phyloP scores from a whole-genome alignment of 371 early-diverging fungal species.

The Apophysomyces elegans region DNA sequence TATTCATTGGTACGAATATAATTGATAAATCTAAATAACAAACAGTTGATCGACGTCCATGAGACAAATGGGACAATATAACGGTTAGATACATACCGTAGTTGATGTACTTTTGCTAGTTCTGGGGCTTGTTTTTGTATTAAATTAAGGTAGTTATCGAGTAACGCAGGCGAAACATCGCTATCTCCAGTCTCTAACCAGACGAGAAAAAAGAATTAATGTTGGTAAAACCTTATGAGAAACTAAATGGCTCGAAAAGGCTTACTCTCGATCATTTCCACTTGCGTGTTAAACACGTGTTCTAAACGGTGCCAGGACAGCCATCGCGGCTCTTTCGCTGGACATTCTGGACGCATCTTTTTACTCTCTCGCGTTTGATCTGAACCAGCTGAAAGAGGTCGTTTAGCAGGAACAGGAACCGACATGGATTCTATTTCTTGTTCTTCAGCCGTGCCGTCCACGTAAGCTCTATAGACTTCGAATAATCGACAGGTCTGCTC shows the following conservation, averaged over 20 bases:
- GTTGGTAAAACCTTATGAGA: too few species aligned
- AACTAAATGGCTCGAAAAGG: not conserved
- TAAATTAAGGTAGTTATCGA: constrained; percentile 33
- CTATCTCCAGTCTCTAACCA: constrained; percentile 30
- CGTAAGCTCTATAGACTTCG: constrained; percentile 30
- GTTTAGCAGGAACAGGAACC: not conserved
- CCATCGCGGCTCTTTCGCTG: constrained; percentile 18
- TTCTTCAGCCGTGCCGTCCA: constrained; percentile 12
- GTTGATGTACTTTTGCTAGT: constrained; percentile 33
- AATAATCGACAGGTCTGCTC: constrained; percentile 27
- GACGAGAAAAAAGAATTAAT: not conserved
- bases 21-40: constrained; percentile 32
- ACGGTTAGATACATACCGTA: constrained; percentile 21
- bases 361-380: not conserved
- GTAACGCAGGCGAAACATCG: constrained; percentile 27
- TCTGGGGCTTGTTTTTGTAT: constrained; percentile 32
- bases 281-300: constrained; percentile 33
- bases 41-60: not conserved
- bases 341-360: not conserved
- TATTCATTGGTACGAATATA: constrained; percentile 45
- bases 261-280: constrained; percentile 38
- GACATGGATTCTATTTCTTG: not conserved
- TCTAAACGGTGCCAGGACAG: constrained; percentile 36
- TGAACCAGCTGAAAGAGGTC: not conserved
- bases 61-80: not conserved